These are phyloP conservation scores for Rhizoclosmatium sp. DNA, from an alignment of 192 early-diverging fungal genomes.

Conservation along the genomic window DNA sequence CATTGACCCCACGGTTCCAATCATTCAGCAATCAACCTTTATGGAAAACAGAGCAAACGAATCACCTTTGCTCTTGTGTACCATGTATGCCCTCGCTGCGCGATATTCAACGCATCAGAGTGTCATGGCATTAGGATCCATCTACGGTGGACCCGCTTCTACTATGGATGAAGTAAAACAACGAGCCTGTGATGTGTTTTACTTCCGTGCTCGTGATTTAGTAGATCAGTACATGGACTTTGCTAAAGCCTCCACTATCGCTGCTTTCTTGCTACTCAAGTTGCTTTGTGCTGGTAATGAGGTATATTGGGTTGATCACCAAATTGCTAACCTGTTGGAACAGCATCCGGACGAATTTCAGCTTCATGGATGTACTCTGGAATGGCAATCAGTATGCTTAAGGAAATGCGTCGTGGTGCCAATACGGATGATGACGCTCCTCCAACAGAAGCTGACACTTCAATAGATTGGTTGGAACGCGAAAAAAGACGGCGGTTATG, in stretches of 20 bases:
- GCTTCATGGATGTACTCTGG: constrained; percentile 60
- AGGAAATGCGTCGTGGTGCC: constrained; percentile 50
- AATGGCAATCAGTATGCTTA: constrained; percentile 59
- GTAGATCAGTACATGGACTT: constrained; percentile 56
- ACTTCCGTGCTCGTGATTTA: constrained; percentile 49
- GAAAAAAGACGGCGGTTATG: constrained; percentile 53
- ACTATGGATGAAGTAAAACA: constrained; percentile 11
- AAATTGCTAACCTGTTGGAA: too few relatives aligned
- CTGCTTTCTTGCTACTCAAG: constrained; percentile 46
- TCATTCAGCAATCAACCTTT: constrained; percentile 47
- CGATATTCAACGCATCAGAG: constrained; percentile 48
- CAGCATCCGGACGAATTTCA: constrained; percentile 42
- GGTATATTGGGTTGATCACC: neutral
- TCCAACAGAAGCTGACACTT: neutral
- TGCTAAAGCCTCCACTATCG: constrained; percentile 42
- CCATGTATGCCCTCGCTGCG: constrained; percentile 56
- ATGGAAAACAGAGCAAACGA: constrained; percentile 22
- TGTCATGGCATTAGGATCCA: constrained; percentile 17
- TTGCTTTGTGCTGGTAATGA: constrained; percentile 48
- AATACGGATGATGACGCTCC: constrained; percentile 47
- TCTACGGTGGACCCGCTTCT: neutral
- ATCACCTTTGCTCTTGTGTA: constrained; percentile 47
- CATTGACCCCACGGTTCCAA: constrained; percentile 42
- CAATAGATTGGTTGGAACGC: constrained; percentile 47
- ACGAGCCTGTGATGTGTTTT: constrained; percentile 47